Base-by-base conservation (phyloP, 1,284 basidiomycete genomes). In the Agroathelia rolfsii region DNA sequence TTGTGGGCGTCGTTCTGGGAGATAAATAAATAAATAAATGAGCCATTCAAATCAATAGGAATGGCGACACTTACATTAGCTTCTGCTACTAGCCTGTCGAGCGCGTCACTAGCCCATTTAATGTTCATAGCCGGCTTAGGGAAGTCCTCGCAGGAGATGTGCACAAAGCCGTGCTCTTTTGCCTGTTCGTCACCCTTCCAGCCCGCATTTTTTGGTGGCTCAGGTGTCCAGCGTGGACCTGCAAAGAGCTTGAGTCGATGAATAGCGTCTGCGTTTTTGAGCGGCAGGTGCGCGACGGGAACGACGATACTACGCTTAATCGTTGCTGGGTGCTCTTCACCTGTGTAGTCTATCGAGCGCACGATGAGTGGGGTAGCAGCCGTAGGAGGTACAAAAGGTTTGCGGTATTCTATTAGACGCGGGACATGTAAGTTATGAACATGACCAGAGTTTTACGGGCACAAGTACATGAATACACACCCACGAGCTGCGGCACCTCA, bases 121-220 rank as follows among this genome's bases (percentile, higher is more conserved):
- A 89, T 56, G 55, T 93, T 93, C 81, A 84, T 79, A 15, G 73
- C 65, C 1, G 76, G 67, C 43, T 73, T 66, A 3, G 76, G 74
- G 53, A 86, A 88, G 50, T 82, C 72, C 46, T 90, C 89, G 50
- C 83, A 86, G 1, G 82, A 71, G 38, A 93, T 84, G 58, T 88
- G 89, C 51, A 93, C 64, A 56, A 71, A 90, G 6, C 87, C 87
- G 36, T 85, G 69, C 37, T 64, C 67, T 46, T 69, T 72, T 23
- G 55, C 55, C 21, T 58, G 55, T 31, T 65, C 60, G 12, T 50
- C 39, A 13, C 43, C 54, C 18, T 44, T 57, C 53, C 59, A 59
- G 41, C 84, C 85, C 19, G 73, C 64, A 42, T 85, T 77, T 15
- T 64, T 56, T 3, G 85, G 84, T 17, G 76, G 71, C 16, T 73